Conservation (phyloP, 148 eudicot genomes). For the Nepenthes gracilis region DNA sequence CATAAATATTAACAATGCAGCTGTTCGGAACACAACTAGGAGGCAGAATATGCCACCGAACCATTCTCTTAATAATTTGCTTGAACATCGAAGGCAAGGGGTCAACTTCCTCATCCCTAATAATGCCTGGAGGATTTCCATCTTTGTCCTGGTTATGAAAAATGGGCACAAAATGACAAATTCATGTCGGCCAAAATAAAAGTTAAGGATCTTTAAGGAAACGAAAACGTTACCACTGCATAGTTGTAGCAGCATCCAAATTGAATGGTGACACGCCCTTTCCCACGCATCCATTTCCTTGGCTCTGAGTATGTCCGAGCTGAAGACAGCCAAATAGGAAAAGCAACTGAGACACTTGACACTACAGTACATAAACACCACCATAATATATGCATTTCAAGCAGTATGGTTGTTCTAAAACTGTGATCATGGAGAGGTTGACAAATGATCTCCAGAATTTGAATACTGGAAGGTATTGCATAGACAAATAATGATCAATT, state of each 20-base stretch:
- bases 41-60: conserved; percentile 50
- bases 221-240: conserved; percentile 27
- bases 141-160: conserved; percentile 35
- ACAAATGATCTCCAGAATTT: too few species aligned
- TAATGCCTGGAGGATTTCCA: conserved; percentile 56
- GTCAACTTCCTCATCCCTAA: conserved; percentile 55
- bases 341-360: not conserved
- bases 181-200: not conserved
- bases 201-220: not conserved
- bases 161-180: not conserved
- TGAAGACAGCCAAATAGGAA: conserved; percentile 7
- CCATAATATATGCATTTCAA: too few species aligned
- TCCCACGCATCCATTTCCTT: conserved; percentile 56
- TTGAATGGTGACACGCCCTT: conserved; percentile 58
- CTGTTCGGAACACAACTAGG: conserved; percentile 49
- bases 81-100: conserved; percentile 49
- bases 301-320: conserved; percentile 54
- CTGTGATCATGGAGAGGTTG: too few species aligned
- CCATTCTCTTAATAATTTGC: conserved; percentile 47
- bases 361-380: too few species aligned
- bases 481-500: too few species aligned
- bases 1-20: conserved; percentile 56
- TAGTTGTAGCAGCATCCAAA: conserved; percentile 67
- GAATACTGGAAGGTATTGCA: too few species aligned
- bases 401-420: too few species aligned